Evolutionary conservation across 2,329 filamentous ascomycete genomes (phyloP).

Genomic region (Phaeosphaeriaceae sp.): DNA sequence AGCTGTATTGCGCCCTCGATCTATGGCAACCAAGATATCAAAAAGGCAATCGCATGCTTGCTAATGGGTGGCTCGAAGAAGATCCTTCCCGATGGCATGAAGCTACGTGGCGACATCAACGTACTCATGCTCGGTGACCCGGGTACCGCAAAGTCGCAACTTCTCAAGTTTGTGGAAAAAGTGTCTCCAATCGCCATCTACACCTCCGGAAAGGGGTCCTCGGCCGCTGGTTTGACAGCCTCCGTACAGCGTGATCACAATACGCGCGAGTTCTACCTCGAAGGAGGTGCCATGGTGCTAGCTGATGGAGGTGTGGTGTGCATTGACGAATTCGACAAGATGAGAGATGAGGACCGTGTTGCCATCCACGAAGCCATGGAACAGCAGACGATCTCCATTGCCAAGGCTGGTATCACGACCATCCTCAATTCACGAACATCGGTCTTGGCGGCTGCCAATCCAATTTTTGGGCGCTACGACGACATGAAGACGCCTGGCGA

Average conservation of each 20-base stretch:
- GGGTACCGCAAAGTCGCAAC: conserved; percentile 96
- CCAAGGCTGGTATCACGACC: conserved; percentile 97
- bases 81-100: conserved; percentile 97
- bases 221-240: conserved; percentile 94
- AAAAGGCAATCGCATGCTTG: conserved; percentile 94
- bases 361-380: conserved; percentile 99
- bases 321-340: conserved; percentile 99
- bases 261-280: conserved; percentile 95
- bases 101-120: conserved; percentile 96
- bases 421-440: conserved; percentile 96
- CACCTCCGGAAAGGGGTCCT: conserved; percentile 97
- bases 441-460: conserved; percentile 93
- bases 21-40: conserved; percentile 94
- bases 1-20: conserved; percentile 96
- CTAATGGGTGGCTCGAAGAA: conserved; percentile 96
- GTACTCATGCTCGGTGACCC: conserved; percentile 95
- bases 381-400: conserved; percentile 98
- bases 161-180: conserved; percentile 97
- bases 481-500: conserved; percentile 97
- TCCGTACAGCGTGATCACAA: conserved; percentile 93
- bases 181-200: conserved; percentile 97
- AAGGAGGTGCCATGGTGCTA: conserved; percentile 97
- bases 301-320: conserved; percentile 97
- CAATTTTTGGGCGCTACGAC: conserved; percentile 96
- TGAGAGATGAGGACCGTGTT: conserved; percentile 96